Evolutionary conservation across 345 rosid species (phyloP).

Genomic region (Eutrema yunnanense): DNA sequence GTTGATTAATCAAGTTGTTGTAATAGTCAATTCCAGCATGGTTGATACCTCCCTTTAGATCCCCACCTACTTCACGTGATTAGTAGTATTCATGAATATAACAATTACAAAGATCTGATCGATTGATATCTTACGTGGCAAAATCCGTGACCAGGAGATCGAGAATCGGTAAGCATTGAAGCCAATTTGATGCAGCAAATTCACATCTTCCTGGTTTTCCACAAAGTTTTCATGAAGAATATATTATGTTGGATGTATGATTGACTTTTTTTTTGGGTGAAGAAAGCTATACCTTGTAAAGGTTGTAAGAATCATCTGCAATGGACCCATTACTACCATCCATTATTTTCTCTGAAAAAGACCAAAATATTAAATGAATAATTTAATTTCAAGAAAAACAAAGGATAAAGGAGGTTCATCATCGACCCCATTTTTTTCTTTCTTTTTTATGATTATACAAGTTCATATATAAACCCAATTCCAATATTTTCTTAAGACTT

Average conservation of each 20-base stretch:
- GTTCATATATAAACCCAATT: not conserved
- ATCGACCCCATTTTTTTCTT: not conserved
- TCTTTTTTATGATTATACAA: not conserved
- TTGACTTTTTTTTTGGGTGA: not conserved
- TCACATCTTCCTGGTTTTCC: constrained; percentile 29
- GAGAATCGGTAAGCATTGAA: constrained; percentile 43
- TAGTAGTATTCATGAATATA: no score
- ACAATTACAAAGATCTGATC: not conserved
- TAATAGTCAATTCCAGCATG: constrained; percentile 44
- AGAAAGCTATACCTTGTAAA: constrained; percentile 32
- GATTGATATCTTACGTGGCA: constrained; percentile 34
- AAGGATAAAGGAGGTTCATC: no score
- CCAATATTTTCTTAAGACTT: no score
- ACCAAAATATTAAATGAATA: not conserved
- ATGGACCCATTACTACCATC: constrained; percentile 33
- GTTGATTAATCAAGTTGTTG: constrained; percentile 43
- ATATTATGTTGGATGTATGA: constrained; percentile 7
- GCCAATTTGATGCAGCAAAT: constrained; percentile 30
- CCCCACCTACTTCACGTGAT: constrained; percentile 24
- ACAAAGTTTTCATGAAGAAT: not conserved
- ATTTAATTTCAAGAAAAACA: not conserved
- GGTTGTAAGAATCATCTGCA: constrained; percentile 35
- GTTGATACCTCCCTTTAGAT: constrained; percentile 43
- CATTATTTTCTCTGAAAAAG: constrained; percentile 1
- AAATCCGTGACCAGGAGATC: constrained; percentile 43